Evolutionary conservation across 2,329 filamentous ascomycete species (phyloP).

Genomic region (Fusarium buharicum): DNA sequence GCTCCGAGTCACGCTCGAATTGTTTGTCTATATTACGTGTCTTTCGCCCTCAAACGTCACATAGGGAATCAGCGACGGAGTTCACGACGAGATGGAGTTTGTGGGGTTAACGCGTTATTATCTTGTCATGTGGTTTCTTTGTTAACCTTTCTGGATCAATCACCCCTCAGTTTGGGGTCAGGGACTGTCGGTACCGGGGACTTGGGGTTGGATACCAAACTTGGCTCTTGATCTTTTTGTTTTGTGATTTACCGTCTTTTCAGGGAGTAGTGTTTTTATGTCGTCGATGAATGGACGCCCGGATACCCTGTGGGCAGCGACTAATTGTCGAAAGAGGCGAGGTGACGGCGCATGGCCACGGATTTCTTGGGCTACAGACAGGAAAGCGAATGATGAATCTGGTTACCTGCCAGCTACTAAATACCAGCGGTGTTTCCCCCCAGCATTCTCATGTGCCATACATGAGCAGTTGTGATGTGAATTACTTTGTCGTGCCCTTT

Average conservation of each 20-base stretch:
- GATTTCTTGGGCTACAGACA: conserved; percentile 35
- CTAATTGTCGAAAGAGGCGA: conserved; percentile 41
- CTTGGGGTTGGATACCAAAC: conserved; percentile 38
- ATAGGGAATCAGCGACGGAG: conserved; percentile 51
- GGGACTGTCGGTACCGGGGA: conserved; percentile 27
- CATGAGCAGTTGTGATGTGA: conserved; percentile 1
- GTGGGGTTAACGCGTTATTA: conserved; percentile 37
- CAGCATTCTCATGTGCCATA: background rate
- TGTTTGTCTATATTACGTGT: conserved; percentile 45
- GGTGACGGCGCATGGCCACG: conserved; percentile 26
- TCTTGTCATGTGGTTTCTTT: conserved; percentile 29
- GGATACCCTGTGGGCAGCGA: conserved; percentile 45
- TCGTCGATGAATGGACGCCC: conserved; percentile 43
- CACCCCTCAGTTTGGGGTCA: conserved; percentile 29
- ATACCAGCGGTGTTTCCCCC: conserved; percentile 9
- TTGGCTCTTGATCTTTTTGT: conserved; percentile 24
- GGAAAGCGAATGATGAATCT: conserved; percentile 26
- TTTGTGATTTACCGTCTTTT: conserved; percentile 36
- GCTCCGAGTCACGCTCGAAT: conserved; percentile 20
- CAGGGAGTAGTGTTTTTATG: conserved; percentile 38
- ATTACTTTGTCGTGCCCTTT: background rate
- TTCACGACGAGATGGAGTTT: conserved; percentile 46
- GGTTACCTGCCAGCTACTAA: conserved; percentile 34
- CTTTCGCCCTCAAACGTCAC: conserved; percentile 42
- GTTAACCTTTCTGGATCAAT: conserved; percentile 20